Percentiles rank a stretch among this genome's conserved stretches.
Evolutionary conservation across 2,329 filamentous ascomycete species (phyloP).

Genomic region (Elsinoe perseae): DNA sequence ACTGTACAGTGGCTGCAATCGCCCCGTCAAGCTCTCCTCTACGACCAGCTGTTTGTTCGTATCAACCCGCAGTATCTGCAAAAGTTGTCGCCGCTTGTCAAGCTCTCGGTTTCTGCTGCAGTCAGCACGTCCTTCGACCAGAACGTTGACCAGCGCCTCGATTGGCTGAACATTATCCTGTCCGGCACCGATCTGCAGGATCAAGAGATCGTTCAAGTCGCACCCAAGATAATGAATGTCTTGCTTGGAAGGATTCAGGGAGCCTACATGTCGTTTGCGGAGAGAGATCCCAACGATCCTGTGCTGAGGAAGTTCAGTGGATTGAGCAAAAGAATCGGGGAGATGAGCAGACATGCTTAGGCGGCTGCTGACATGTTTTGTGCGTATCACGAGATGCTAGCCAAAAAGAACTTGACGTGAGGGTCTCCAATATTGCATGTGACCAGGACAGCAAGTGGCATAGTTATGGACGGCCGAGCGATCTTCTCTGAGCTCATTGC

Average conservation of each 20-base stretch:
- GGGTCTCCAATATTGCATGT: no score
- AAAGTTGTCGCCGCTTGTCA: constrained; percentile 49
- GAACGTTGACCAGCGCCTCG: constrained; percentile 47
- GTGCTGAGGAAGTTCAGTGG: constrained; percentile 29
- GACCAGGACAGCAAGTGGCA: no score
- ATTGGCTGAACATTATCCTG: constrained; percentile 52
- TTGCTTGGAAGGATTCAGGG: constrained; percentile 49
- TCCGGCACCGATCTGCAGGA: constrained; percentile 44
- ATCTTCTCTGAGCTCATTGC: no score
- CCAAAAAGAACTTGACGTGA: no score
- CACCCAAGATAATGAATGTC: constrained; percentile 53
- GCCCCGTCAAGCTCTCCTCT: constrained; percentile 50
- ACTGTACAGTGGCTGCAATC: constrained; percentile 54
- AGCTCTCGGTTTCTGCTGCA: constrained; percentile 55
- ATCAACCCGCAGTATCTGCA: constrained; percentile 50
- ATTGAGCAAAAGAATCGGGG: constrained; percentile 2
- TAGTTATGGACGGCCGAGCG: no score
- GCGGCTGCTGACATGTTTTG: background rate
- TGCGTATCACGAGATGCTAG: no score
- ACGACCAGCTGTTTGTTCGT: constrained; percentile 53
- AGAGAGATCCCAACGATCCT: constrained; percentile 45
- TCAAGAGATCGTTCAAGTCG: constrained; percentile 47
- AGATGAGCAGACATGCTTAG: background rate
- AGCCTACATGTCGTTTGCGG: constrained; percentile 50
- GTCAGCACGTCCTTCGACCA: constrained; percentile 50